Evolutionary conservation across 306 rosid species (phyloP), one percentile per base, ranked within the genome.

Genomic region (Prunus salicina): DNA sequence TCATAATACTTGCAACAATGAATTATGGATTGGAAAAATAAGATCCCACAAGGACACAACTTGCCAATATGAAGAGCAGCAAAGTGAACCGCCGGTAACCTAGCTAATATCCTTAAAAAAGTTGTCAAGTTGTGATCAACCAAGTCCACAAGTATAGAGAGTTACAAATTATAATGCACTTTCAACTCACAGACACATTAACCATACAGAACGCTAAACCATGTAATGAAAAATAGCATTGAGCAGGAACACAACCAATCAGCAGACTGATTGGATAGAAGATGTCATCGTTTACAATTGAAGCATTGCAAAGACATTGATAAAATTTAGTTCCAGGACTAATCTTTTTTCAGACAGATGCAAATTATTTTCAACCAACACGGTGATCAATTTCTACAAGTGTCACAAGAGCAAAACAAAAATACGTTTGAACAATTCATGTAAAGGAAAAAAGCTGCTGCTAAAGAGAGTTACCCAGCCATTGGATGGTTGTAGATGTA

Each of bases 401-500:
- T 77, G 73, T 67, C 77, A 12, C 45, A 71, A 25, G 73, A 68
- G 57, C 28, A 55, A 53, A 30, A 75, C 68, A 84, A 75, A 76
- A 64, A 12, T 27, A 55, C 60, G 67, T 56, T 69, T 67, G 76
- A 74, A 58, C 14, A 60, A 62, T 25, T 75, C 70, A 69, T 63
- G 38, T 8, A 41, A 69, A 11, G 45, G 20, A 38, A 67, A 69
- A 73, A 77, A 27, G 27, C 75, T 28, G 55, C 32, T 16, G 16
- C 32, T 19, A 4, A 63, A 69, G 25, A 38, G 56, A 5, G 41
- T 84, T 86, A 93, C 81, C 95, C 25, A 52, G 98, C 88, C 98
- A 92, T 86, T 49, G 97, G 98, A 80, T 92, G 98, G 88, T 90
- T 90, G 72, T 83, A 80, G 88, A 95, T 87, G 78, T 92, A 95